Base-by-base conservation (phyloP, 2,329 filamentous ascomycete species). In the Penicillium sp. region DNA sequence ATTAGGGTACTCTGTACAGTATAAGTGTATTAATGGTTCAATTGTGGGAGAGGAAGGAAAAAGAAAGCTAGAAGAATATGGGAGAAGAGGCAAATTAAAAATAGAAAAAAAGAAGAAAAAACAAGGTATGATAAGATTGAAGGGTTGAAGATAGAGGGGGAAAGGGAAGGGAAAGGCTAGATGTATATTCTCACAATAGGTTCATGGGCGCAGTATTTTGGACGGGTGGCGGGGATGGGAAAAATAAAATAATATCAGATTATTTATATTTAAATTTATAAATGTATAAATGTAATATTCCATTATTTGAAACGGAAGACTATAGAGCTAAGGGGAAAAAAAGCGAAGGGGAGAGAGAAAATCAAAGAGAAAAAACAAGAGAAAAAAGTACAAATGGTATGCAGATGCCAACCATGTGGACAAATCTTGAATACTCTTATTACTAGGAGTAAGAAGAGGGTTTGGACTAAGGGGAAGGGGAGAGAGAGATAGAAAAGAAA, bases 371-470 rank as follows among this genome's bases (percentile, higher is more conserved):
- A 25, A 55, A 46, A 43, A 43, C 19, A 45, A 54, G 48, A 44
- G 46, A 46, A 52, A 27, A 52, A 21, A 33, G 23, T 15, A 21
- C 47, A 40, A 41, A 67, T 65, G 62, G 63, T 58, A 62, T 65
- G 64, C 65, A 70, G 64, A 56, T 71, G 68, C 68, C 68, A 71
- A 70, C 68, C 68, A 71, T 70, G 68, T 70, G 68, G 68, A 47
- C 29, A 45, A n/a, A n/a, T n/a, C n/a, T n/a, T n/a, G n/a, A n/a
- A n/a, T 52, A 33, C 53, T 63, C 55, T 61, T 61, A 63, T 63
- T 64, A 58, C 27, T 16, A n/a, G n/a, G n/a, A n/a, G 10, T 10
- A 13, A 11, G 11, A 13, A 33, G n/a, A 48, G 52, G 38, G 31
- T 27, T 27, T 23, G 21, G 44, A 41, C 50, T 57, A 57, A 29